A percentile compares a stretch with the other conserved stretches of the same genome.
Evolutionary conservation across 495 filamentous ascomycete species (phyloP).

Genomic region (Hypoxylon cercidicola): DNA sequence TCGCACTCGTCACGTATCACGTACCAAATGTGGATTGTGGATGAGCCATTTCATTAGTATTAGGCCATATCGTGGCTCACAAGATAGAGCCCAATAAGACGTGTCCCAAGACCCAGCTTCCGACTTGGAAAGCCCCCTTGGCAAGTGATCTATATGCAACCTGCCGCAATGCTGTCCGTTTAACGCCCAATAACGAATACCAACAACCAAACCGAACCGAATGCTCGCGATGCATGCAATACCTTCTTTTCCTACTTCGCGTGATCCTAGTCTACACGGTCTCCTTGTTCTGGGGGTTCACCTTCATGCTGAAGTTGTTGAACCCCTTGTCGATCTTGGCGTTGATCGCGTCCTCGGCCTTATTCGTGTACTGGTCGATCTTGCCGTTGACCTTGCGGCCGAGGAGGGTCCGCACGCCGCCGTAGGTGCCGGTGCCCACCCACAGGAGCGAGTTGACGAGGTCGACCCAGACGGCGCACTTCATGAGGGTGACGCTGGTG

Average conservation of each 20-base stretch:
- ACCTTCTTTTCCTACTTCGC: too few species aligned
- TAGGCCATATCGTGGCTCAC: conserved; percentile 4
- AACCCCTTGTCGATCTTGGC: conserved; percentile 35
- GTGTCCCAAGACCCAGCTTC: conserved; percentile 4
- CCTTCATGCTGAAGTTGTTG: conserved; percentile 34
- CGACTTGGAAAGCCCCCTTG: conserved; percentile 7
- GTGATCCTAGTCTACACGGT: conserved; percentile 15
- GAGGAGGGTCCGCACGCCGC: conserved; percentile 47
- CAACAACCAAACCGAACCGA: conserved; percentile 1
- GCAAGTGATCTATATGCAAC: conserved; percentile 22
- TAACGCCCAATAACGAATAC: neutral
- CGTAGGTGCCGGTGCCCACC: conserved; percentile 59
- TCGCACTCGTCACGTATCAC: neutral
- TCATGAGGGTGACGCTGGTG: conserved; percentile 66
- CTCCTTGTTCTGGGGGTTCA: conserved; percentile 30
- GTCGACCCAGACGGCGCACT: conserved; percentile 77
- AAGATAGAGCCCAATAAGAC: conserved; percentile 6
- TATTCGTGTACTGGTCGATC: conserved; percentile 39
- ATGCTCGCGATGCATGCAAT: too few species aligned
- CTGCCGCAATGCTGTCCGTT: conserved; percentile 16
- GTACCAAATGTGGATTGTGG: neutral
- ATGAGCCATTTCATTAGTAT: conserved; percentile 20
- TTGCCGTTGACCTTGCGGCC: conserved; percentile 47
- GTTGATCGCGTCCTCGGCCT: conserved; percentile 36
- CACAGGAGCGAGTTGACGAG: conserved; percentile 72